Conservation (phyloP, 2,329 filamentous ascomycete species). For the Claviceps capensis region DNA sequence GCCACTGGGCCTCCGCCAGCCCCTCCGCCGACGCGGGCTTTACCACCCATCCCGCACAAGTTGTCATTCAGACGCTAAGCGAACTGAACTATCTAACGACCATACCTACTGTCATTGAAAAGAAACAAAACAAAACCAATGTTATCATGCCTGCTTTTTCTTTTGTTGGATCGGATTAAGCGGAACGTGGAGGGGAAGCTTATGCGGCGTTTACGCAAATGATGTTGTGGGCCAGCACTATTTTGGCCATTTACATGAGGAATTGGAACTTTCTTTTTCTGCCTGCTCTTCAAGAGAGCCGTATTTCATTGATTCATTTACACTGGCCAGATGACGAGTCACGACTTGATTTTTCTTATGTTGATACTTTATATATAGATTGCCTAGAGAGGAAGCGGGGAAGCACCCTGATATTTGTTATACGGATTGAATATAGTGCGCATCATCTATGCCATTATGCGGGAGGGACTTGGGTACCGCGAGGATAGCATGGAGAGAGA, state of each 20-base stretch:
- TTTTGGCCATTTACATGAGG: no score
- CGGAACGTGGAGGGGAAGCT: no score
- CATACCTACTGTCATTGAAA: no score
- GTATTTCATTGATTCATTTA: neutral
- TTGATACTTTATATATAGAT: neutral
- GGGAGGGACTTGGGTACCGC: no score
- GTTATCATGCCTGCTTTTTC: no score
- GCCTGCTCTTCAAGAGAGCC: neutral
- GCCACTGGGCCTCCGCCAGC: slow-evolving; percentile 36
- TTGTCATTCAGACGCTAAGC: neutral
- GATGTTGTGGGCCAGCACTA: no score
- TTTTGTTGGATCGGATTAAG: no score
- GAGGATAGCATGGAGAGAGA: no score
- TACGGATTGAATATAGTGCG: neutral
- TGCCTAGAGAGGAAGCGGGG: neutral
- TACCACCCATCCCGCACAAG: slow-evolving; percentile 37
- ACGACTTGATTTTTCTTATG: neutral
- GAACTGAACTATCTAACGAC: no score
- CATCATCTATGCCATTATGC: no score
- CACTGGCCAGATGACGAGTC: neutral
- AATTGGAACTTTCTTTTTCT: neutral
- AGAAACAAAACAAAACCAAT: neutral
- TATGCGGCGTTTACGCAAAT: no score
- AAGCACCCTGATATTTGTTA: neutral
- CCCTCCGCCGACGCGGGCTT: slow-evolving; percentile 39